Conservation (phyloP, 129 eudicot genomes). For the Chrysanthemum lavandulifolium region DNA sequence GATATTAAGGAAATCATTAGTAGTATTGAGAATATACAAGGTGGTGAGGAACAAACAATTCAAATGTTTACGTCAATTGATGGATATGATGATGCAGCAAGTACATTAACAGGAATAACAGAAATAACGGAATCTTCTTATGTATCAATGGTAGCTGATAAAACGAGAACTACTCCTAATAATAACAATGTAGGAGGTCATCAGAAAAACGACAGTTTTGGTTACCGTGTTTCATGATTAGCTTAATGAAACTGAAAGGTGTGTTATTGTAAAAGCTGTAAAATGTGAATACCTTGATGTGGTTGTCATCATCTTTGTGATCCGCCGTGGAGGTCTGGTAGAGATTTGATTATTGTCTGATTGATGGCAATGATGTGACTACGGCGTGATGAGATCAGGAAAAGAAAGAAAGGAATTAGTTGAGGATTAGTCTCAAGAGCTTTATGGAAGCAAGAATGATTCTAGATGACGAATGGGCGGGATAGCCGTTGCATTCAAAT, state of each 20-base stretch:
- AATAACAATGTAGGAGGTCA: constrained; percentile 18
- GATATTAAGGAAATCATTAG: constrained; percentile 45
- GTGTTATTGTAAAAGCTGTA: not conserved
- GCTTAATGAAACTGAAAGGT: not conserved
- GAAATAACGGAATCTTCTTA: constrained; percentile 30
- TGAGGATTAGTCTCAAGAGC: not conserved
- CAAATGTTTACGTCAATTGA: constrained; percentile 23
- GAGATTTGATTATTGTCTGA: not conserved
- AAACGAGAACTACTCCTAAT: not conserved
- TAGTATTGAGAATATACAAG: constrained; percentile 52
- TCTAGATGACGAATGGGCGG: too few relatives aligned
- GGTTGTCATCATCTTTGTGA: not conserved
- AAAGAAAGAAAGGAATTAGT: not conserved
- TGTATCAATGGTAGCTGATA: constrained; percentile 17
- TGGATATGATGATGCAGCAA: constrained; percentile 27
- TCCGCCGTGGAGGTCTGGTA: too few relatives aligned
- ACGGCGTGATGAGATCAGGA: too few relatives aligned
- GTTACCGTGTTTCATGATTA: constrained; percentile 22
- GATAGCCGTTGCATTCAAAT: not conserved
- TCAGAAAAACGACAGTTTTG: constrained; percentile 22
- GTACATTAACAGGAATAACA: constrained; percentile 24
- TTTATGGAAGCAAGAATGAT: not conserved
- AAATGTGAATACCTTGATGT: not conserved
- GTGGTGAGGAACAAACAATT: constrained; percentile 29
- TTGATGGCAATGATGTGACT: too few relatives aligned